Evolutionary conservation across 768 basidiomycete species (phyloP), one percentile per base, ranked within the genome.

Genomic region (Russula olivacea): DNA sequence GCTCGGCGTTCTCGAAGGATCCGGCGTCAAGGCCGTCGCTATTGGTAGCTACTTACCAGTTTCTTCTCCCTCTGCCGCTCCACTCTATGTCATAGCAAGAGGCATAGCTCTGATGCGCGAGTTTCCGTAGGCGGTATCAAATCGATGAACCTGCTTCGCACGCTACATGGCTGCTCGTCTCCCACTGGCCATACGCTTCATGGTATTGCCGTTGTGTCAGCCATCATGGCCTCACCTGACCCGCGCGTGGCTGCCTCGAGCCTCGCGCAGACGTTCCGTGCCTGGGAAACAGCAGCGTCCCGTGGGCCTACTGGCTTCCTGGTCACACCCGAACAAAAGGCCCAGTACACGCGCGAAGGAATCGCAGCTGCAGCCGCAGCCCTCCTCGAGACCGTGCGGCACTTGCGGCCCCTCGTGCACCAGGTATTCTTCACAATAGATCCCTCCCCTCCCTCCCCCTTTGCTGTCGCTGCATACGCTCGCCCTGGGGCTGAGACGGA

Each of bases 151-250:
- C 74, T 91, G 28, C 77, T 90, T 58, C 83, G 89, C 54, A 86
- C 88, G 3, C 71, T 97, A 8, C 84, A 92, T 66, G 89, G 88
- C 9, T 79, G 83, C 2, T 81, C 85, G 10, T 85, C 89, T 0
- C 72, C 76, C 0, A 79, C 81, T 1, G 80, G 82, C 0, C 84
- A 80, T 60, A 58, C 77, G 1, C 76, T 96, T 17, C 87, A 91
- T 61, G 95, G 95, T 0, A 79, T 97, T 30, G 95, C 95, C 12
- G 83, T 97, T 55, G 87, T 97, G 45, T 93, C 91, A 23, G 91
- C 93, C 50, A 92, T 98, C 61, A 80, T 91, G 8, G 81, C 84
- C 3, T 88, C 91, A 0, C 38, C 63, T 1, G 75, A 82, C 5
- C 92, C 93, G 0, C 67, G 71, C 17, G 64, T 71, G 19, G 80